These are phyloP conservation scores for Scedosporium boydii DNA, from an alignment of 2,329 filamentous ascomycete genomes.

Conservation along the genomic window DNA sequence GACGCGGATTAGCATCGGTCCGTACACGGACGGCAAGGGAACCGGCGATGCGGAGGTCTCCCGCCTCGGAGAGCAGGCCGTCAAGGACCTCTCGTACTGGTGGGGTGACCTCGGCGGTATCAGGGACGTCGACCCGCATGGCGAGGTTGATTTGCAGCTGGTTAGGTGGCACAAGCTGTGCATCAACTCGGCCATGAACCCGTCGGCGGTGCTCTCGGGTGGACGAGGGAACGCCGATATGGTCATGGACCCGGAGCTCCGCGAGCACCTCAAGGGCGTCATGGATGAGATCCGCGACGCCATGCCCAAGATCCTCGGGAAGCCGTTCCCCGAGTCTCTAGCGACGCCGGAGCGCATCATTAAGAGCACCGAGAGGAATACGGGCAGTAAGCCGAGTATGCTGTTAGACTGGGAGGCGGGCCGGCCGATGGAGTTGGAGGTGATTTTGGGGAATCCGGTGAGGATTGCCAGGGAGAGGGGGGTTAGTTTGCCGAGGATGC, in stretches of 20 bases:
- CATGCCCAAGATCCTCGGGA: conserved; percentile 52
- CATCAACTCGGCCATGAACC: conserved; percentile 69
- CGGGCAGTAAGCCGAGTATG: conserved; percentile 58
- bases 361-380: conserved; percentile 52
- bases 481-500: conserved; percentile 55
- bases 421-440: conserved; percentile 59
- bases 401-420: conserved; percentile 60
- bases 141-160: conserved; percentile 57
- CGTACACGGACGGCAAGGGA: conserved; percentile 45
- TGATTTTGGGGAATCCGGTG: conserved; percentile 63
- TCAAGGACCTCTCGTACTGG: conserved; percentile 36
- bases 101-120: conserved; percentile 49
- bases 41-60: conserved; percentile 32
- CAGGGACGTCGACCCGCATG: conserved; percentile 54
- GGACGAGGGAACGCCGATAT: conserved; percentile 58
- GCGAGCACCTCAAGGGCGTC: conserved; percentile 50
- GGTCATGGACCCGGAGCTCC: conserved; percentile 53
- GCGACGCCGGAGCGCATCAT: conserved; percentile 55
- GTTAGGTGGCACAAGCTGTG: conserved; percentile 70
- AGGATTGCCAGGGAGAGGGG: conserved; percentile 53
- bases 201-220: conserved; percentile 57
- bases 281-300: conserved; percentile 62
- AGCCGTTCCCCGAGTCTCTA: conserved; percentile 46
- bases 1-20: conserved; percentile 62
- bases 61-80: not conserved